Percentiles rank a stretch among this genome's conserved stretches.
phyloP scores from a whole-genome alignment of 345 rosid species.

The Eucalyptus regnans region DNA sequence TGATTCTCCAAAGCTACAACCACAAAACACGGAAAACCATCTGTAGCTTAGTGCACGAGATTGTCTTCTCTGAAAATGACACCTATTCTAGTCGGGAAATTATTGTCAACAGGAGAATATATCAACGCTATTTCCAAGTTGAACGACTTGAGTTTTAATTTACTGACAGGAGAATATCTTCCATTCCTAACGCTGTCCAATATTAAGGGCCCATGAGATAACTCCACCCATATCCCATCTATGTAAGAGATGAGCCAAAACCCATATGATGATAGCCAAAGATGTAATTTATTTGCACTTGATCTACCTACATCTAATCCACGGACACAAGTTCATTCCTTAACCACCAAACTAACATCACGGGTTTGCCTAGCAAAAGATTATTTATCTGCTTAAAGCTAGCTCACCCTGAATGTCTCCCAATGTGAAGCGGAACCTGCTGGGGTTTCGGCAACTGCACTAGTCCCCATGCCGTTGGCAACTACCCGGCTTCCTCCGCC shows the following conservation, averaged over 20 bases:
- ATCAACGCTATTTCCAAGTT: too few relatives aligned
- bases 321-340: neutral
- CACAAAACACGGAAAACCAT: neutral
- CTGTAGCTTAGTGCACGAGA: too few relatives aligned
- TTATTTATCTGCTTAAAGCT: neutral
- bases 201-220: neutral
- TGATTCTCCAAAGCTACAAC: slow-evolving; percentile 45
- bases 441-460: slow-evolving; percentile 5
- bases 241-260: neutral
- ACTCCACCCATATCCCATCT: neutral
- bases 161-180: neutral
- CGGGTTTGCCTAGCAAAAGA: neutral
- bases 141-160: neutral
- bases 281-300: neutral
- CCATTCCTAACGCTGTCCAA: neutral
- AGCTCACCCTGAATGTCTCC: slow-evolving; percentile 47
- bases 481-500: slow-evolving; percentile 46
- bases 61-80: too few relatives aligned
- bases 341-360: neutral
- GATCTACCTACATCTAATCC: neutral
- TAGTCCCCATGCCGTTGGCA: slow-evolving; percentile 29
- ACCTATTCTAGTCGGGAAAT: too few relatives aligned
- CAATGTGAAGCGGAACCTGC: neutral
- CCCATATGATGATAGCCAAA: neutral
- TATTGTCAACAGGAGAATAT: too few relatives aligned